Evolutionary conservation across 164 flowering plant species (phyloP), one percentile per base, ranked within the genome.

Genomic region (Dillenia suffruticosa): DNA sequence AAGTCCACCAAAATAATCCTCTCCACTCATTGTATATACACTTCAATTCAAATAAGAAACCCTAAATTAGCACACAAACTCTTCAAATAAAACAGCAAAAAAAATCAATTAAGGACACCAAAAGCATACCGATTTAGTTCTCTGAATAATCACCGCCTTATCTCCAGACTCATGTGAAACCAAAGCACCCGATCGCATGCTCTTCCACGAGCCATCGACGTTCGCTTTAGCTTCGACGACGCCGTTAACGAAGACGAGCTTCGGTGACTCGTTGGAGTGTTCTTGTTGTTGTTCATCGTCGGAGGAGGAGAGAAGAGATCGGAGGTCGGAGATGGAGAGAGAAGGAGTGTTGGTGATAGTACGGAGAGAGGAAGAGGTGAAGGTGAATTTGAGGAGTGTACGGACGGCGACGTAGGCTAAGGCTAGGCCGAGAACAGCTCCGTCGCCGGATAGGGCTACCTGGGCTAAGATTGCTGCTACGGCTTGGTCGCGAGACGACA

Each of bases 11-110:
- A 52, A 84, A 72, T 26, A 83, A 51, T 8, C 92, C 92, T 74
- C 77, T 79, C 94, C 87, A 84, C 54, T 80, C 89, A 70, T 83
- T 81, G 78, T 86, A 89, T 58, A 86, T 77, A 68, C 82, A 90
- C 97, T 90, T 44, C 72, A 72, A 16, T 44, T 15, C 24, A 50
- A 43, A 68, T 3, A 52, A 64, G 54, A 54, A 48, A 55, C 9
- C 59, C 46, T 49, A 22, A 17, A 56, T 61, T 44, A 64, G 44
- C 51, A 47, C 44, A 48, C 22, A 26, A 54, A 24, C 15, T 51
- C 32, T 43, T 46, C 12, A 47, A 47, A 54, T 44, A 22, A 57
- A 32, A 19, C 12, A 40, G 19, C 4, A 56, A 59, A 49, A 14
- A 0, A 44, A 5, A 44, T 52, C 12, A 49, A 9, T 43, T 17